These are phyloP conservation scores for Paramarasmius palmivorus DNA, from an alignment of 1,284 basidiomycete genomes.

Conservation along the genomic window DNA sequence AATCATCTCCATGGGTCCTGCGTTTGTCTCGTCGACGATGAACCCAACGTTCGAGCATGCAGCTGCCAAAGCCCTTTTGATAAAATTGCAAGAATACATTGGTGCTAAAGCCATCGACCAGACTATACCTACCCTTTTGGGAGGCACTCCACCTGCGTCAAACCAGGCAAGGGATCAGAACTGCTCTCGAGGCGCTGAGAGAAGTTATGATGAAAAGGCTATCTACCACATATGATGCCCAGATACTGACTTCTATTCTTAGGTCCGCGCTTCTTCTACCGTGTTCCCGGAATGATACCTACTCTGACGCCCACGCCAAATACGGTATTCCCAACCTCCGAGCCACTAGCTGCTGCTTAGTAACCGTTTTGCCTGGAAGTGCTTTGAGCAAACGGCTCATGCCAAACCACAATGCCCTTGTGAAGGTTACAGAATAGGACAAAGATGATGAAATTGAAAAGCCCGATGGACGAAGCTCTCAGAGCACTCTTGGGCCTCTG, in stretches of 20 bases:
- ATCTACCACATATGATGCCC: not conserved
- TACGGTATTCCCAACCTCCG: slow-evolving; percentile 93
- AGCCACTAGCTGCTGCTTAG: slow-evolving; percentile 86
- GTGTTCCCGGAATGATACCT: slow-evolving; percentile 99
- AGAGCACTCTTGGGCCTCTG: slow-evolving; percentile 73
- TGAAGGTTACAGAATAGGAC: slow-evolving; percentile 68
- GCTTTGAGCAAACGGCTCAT: slow-evolving; percentile 85
- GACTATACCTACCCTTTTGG: slow-evolving; percentile 92
- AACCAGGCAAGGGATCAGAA: slow-evolving; percentile 89
- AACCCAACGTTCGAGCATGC: slow-evolving; percentile 87
- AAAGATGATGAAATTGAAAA: slow-evolving; percentile 68
- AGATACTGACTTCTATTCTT: slow-evolving; percentile 1
- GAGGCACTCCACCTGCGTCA: slow-evolving; percentile 92
- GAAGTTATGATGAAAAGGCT: slow-evolving; percentile 91
- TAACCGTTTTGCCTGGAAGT: slow-evolving; percentile 90
- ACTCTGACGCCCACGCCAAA: slow-evolving; percentile 90
- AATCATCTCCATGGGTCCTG: slow-evolving; percentile 88
- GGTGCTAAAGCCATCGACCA: slow-evolving; percentile 94
- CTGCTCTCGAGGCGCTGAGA: slow-evolving; percentile 89
- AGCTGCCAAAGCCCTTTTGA: slow-evolving; percentile 95
- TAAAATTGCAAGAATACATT: slow-evolving; percentile 85
- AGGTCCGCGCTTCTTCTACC: slow-evolving; percentile 88
- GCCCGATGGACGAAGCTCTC: slow-evolving; percentile 78
- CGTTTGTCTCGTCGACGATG: slow-evolving; percentile 85
- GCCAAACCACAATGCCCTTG: slow-evolving; percentile 74